A percentile compares a stretch with the other conserved stretches of the same genome.
phyloP scores from a whole-genome alignment of 192 early-diverging fungal species.

The Blastocladiella britannica region DNA sequence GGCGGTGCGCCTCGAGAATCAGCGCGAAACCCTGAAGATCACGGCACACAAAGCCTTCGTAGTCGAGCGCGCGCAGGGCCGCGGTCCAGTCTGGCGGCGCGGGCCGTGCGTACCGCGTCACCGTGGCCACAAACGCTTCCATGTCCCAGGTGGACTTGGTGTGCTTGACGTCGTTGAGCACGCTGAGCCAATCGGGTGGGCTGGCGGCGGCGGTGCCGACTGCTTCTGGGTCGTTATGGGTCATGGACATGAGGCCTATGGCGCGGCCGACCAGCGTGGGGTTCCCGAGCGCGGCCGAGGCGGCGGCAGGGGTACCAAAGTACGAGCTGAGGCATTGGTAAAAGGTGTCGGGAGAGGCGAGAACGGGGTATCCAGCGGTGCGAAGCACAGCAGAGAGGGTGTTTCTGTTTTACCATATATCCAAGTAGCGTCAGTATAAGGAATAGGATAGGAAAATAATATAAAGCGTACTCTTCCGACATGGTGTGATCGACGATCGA shows the following conservation, averaged over 20 bases:
- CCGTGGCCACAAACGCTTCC: not conserved
- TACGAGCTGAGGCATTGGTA: not conserved
- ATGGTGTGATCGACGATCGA: too few relatives aligned
- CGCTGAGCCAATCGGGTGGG: too few relatives aligned
- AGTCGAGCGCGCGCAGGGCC: conserved; percentile 40
- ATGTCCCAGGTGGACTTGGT: conserved; percentile 27
- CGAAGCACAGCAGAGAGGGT: too few relatives aligned
- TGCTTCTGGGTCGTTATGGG: conserved; percentile 18
- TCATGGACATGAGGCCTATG: conserved; percentile 41
- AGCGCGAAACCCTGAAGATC: conserved; percentile 38
- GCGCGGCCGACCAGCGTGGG: conserved; percentile 27
- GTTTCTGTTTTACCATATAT: too few relatives aligned
- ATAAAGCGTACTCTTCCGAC: too few relatives aligned
- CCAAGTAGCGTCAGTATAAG: too few relatives aligned
- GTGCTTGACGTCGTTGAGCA: too few relatives aligned
- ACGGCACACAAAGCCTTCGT: conserved; percentile 29
- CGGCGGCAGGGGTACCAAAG: not conserved
- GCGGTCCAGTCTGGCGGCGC: conserved; percentile 43
- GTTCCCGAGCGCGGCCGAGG: not conserved
- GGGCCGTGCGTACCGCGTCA: conserved; percentile 17
- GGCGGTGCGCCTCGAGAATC: conserved; percentile 32
- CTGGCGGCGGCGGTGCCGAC: conserved; percentile 11
- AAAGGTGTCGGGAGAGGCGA: not conserved
- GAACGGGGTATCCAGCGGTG: not conserved
- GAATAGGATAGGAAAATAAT: too few relatives aligned